Base-by-base conservation (phyloP, 768 basidiomycete genomes). In the Phylloporus scabripes region DNA sequence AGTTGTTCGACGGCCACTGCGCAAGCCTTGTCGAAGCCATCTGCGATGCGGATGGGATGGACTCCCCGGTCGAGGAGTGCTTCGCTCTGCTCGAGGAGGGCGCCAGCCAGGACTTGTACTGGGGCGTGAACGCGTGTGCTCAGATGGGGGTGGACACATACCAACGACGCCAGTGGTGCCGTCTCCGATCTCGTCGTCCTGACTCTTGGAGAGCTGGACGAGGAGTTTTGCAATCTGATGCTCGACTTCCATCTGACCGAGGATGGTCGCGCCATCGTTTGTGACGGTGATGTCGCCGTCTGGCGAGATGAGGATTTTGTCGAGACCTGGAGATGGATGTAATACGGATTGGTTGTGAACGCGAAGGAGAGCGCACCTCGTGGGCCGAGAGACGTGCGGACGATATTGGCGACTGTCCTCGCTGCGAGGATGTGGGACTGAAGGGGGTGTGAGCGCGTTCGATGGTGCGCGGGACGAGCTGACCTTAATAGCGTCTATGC, bases 271-370 rank as follows among this genome's bases (percentile, higher is more conserved):
- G 43, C 96, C 96, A 70, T 99, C 96, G 70, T 99, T 99, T 12
- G 96, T 98, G 32, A 98, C 95, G 28, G 94, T 98, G 62, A 99
- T 98, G 61, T 99, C 96, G 42, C 96, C 96, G 74, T 98, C 96
- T 18, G 94, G 85, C 24, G 90, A 92, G 58, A 93, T 92, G 59
- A 93, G 79, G 61, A 93, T 92, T 79, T 93, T 93, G 75, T 93
- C 91, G 42, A 97, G 80, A 38, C 95, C 92, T 95, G 5, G 12
- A 15, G n/a, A 17, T 12, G 43, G 32, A 29, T 53, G 46, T 11
- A 58, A 41, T 31, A 42, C 50, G 50, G 57, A 51, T 50, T 44
- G 52, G n/a, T 49, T 31, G 43, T 6, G 9, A 8, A 41, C 39
- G 46, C 26, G 29, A 49, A 11, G 14, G n/a, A 24, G 23, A 45